A percentile compares a stretch with the other conserved stretches of the same genome.
Evolutionary conservation across 2,329 filamentous ascomycete genomes (phyloP).

Genomic region (Colletotrichum truncatum): DNA sequence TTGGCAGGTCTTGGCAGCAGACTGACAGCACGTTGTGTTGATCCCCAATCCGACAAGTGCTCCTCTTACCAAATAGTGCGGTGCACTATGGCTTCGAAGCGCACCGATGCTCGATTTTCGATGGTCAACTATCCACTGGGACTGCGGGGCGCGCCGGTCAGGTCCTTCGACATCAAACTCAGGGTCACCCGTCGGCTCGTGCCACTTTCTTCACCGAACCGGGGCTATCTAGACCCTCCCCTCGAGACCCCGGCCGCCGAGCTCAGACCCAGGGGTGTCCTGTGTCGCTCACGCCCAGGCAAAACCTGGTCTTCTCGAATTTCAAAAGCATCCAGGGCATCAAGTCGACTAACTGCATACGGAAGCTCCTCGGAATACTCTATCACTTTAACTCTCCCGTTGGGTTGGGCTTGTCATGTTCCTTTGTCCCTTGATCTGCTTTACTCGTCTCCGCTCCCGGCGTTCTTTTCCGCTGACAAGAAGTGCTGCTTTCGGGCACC

Average conservation of each 20-base stretch:
- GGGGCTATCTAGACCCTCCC: conserved; percentile 1
- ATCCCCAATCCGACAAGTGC: conserved; percentile 10
- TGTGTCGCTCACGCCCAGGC: conserved; percentile 5
- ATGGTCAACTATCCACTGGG: not conserved
- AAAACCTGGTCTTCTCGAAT: conserved; percentile 18
- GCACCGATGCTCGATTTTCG: not conserved
- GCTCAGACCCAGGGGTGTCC: not conserved
- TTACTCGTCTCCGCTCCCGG: conserved; percentile 12
- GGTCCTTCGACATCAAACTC: not conserved
- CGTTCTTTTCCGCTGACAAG: not conserved
- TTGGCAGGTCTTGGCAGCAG: conserved; percentile 1
- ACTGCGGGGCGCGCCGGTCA: not conserved
- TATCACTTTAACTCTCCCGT: not conserved
- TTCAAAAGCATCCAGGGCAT: not conserved
- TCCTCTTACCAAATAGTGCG: not conserved
- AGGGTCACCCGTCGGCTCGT: conserved; percentile 4
- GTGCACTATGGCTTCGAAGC: not conserved
- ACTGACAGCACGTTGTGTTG: not conserved
- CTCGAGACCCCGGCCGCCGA: not conserved
- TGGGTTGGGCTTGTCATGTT: conserved; percentile 2
- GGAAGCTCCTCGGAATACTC: conserved; percentile 1
- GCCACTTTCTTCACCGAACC: conserved; percentile 21
- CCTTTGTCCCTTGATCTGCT: not conserved
- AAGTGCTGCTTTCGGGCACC: not conserved
- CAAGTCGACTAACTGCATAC: not conserved